Evolutionary conservation across 2,329 filamentous ascomycete species (phyloP).

Genomic region (Graphilbum fragrans): DNA sequence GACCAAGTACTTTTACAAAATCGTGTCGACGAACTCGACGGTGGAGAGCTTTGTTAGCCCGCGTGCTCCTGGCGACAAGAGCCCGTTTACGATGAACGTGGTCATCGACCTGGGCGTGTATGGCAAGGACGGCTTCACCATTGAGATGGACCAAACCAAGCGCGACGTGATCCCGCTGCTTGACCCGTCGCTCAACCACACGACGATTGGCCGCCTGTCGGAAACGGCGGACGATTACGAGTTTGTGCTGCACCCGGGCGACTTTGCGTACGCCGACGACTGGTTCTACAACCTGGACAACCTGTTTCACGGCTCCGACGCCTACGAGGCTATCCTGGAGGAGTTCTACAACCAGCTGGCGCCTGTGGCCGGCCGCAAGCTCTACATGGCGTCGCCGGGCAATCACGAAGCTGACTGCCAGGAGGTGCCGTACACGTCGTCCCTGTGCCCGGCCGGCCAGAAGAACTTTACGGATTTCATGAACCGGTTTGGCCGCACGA

Average conservation of each 20-base stretch:
- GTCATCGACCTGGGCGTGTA: slow-evolving; percentile 45
- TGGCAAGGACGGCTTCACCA: slow-evolving; percentile 38
- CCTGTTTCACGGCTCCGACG: slow-evolving; percentile 71
- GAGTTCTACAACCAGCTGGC: slow-evolving; percentile 56
- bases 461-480: slow-evolving; percentile 50
- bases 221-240: slow-evolving; percentile 41
- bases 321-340: slow-evolving; percentile 95
- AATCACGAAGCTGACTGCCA: slow-evolving; percentile 47
- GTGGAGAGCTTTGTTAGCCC: slow-evolving; percentile 41
- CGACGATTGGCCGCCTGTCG: slow-evolving; percentile 43
- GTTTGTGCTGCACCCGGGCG: slow-evolving; percentile 39
- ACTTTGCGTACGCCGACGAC: slow-evolving; percentile 47
- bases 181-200: slow-evolving; percentile 41
- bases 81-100: slow-evolving; percentile 37
- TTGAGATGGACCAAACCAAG: slow-evolving; percentile 28
- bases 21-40: slow-evolving; percentile 41
- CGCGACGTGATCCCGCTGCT: slow-evolving; percentile 34
- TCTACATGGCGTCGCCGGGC: slow-evolving; percentile 44
- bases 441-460: slow-evolving; percentile 37
- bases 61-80: slow-evolving; percentile 38
- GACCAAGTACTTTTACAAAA: slow-evolving; percentile 49
- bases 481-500: slow-evolving; percentile 38
- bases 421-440: slow-evolving; percentile 24
- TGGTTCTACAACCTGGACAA: slow-evolving; percentile 36
- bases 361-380: slow-evolving; percentile 38